These are phyloP conservation scores for Sisymbrium altissimum DNA, from an alignment of 345 rosid genomes.

Conservation along the genomic window DNA sequence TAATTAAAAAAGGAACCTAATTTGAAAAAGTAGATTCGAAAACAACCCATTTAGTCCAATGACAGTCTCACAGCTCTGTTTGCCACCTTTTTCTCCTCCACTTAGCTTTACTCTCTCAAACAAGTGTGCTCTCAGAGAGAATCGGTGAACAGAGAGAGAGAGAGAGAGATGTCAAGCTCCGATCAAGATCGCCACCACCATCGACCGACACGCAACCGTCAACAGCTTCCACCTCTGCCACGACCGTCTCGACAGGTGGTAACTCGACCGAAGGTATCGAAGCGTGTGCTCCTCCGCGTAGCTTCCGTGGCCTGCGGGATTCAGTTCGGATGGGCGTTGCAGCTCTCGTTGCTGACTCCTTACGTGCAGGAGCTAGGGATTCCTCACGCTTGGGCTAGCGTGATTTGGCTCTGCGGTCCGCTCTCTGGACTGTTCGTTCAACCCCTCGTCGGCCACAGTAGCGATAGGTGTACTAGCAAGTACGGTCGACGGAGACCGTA, in stretches of 20 bases:
- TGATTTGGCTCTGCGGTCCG: constrained; percentile 97
- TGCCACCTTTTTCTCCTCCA: constrained; percentile 21
- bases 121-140: background rate
- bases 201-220: constrained; percentile 31
- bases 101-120: constrained; percentile 13
- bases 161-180: constrained; percentile 19
- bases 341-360: constrained; percentile 90
- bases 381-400: constrained; percentile 94
- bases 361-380: constrained; percentile 98
- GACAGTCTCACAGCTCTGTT: background rate
- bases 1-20: background rate
- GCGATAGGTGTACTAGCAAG: constrained; percentile 79
- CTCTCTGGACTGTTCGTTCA: constrained; percentile 89
- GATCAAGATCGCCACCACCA: constrained; percentile 36
- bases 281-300: constrained; percentile 72
- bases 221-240: constrained; percentile 9
- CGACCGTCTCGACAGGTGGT: constrained; percentile 33
- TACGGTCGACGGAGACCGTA: constrained; percentile 95
- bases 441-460: constrained; percentile 86
- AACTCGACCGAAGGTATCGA: constrained; percentile 41
- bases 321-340: constrained; percentile 97
- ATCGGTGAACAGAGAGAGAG: background rate
- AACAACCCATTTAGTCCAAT: constrained; percentile 6
- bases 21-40: background rate
- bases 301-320: constrained; percentile 93